Percentiles rank a stretch among this genome's conserved stretches.
These are phyloP conservation scores for Xylariaceae sp. DNA, from an alignment of 2,329 filamentous ascomycete genomes.

Conservation along the genomic window DNA sequence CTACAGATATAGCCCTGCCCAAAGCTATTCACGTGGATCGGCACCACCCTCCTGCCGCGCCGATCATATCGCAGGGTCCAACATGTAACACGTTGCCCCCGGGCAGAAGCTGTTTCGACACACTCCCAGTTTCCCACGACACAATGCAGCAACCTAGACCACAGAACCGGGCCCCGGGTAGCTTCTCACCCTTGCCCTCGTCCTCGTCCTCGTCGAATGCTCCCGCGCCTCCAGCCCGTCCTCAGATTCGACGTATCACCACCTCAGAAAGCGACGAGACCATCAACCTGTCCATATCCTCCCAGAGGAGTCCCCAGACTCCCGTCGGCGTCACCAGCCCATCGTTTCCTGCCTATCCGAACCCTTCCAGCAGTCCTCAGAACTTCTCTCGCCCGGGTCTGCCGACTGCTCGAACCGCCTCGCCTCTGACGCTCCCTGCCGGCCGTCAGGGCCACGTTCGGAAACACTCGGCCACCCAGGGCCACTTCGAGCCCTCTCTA, in stretches of 20 bases:
- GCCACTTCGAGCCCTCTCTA: slow-evolving; percentile 70
- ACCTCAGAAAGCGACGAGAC: slow-evolving; percentile 43
- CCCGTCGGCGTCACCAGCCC: slow-evolving; percentile 38
- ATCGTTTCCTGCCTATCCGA: slow-evolving; percentile 35
- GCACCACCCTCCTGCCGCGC: too few relatives aligned
- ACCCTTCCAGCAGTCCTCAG: slow-evolving; percentile 44
- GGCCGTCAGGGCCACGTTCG: slow-evolving; percentile 34
- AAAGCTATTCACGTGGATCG: too few relatives aligned
- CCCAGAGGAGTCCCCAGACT: slow-evolving; percentile 30
- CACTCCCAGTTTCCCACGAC: slow-evolving; percentile 5
- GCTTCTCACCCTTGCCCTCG: slow-evolving; percentile 49
- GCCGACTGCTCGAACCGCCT: slow-evolving; percentile 34
- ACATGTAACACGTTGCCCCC: neutral
- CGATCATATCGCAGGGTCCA: neutral
- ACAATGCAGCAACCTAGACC: slow-evolving; percentile 28
- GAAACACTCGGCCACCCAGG: slow-evolving; percentile 69
- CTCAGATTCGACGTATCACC: slow-evolving; percentile 39
- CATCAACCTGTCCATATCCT: slow-evolving; percentile 43
- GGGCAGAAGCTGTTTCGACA: slow-evolving; percentile 9
- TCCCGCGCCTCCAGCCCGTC: slow-evolving; percentile 24
- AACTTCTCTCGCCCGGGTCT: slow-evolving; percentile 51
- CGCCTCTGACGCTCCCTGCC: slow-evolving; percentile 38
- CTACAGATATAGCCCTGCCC: too few relatives aligned
- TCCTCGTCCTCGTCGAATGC: slow-evolving; percentile 33
- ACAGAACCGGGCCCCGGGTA: slow-evolving; percentile 34